Base-by-base conservation (phyloP, 441 rosid species). In the Kokia cookei region DNA sequence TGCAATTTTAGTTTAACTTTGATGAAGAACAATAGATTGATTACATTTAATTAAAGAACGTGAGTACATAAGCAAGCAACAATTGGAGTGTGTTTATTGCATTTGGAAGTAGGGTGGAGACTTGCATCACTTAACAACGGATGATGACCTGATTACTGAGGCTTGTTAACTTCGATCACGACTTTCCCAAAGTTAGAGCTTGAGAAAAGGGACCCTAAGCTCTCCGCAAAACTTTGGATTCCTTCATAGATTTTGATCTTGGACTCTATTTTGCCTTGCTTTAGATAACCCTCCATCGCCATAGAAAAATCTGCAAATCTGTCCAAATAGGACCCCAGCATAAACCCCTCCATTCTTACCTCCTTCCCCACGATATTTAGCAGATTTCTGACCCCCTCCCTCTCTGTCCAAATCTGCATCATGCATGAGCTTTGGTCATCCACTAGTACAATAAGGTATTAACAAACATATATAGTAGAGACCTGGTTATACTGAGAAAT, bases 301-400 rank as follows among this genome's bases (percentile, higher is more conserved):
- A 43, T 32, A 0, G 71, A 15, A 19, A 82, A 86, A n/a, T 86
- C 83, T 10, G 58, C 81, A 10, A 75, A 80, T 29, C 73, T 76
- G 17, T 77, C 55, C 76, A 82, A 26, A 40, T 73, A 69, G 4
- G 85, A 76, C 15, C 61, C 71, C 32, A 82, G 8, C 76, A 86
- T 0, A 32, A 29, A 86, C 57, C 89, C 87, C 76, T 84, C 80
- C 76, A 86, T 69, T 69, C 79, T 82, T 71, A 80, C 87, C 78
- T 53, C 84, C 73, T 86, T 86, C 7, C 84, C 86, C 29, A 86
- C 77, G 22, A 75, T 61, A 54, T 87, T 85, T 45, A 87, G 65
- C 73, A 87, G 63, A 60, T 82, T 85, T 50, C 85, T 79, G 7
- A 82, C 79, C 24, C 87, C 87, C 3, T 81, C 82, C 63, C 87